phyloP scores from a whole-genome alignment of 2,329 filamentous ascomycete genomes.

The Whalleya microplaca region DNA sequence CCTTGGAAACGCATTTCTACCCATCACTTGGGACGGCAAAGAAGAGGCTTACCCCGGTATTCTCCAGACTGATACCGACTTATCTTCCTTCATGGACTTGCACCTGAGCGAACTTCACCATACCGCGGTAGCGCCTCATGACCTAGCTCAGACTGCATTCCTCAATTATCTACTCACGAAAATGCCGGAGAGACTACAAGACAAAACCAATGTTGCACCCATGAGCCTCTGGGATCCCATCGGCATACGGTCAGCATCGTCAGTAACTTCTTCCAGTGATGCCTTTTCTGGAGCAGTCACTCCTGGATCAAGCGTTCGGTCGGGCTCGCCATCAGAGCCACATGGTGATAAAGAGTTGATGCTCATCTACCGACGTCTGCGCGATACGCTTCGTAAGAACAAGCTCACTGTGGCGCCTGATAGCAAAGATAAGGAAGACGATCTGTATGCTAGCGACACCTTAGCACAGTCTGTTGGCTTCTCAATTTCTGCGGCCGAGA shows the following conservation, averaged over 20 bases:
- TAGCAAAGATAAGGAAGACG: slow-evolving; percentile 41
- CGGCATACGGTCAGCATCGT: slow-evolving; percentile 37
- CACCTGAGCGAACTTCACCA: slow-evolving; percentile 48
- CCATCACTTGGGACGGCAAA: slow-evolving; percentile 92
- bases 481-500: slow-evolving; percentile 87
- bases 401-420: slow-evolving; percentile 42
- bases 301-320: slow-evolving; percentile 41
- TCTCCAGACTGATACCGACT: slow-evolving; percentile 62
- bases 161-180: slow-evolving; percentile 42
- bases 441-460: slow-evolving; percentile 59
- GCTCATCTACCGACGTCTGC: slow-evolving; percentile 62
- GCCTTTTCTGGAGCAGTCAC: slow-evolving; percentile 45
- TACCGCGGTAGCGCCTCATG: slow-evolving; percentile 32
- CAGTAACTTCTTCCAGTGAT: slow-evolving; percentile 48
- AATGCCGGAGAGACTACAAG: slow-evolving; percentile 46
- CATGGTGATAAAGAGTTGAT: slow-evolving; percentile 57
- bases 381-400: slow-evolving; percentile 62
- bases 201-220: slow-evolving; percentile 37
- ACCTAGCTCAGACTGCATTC: slow-evolving; percentile 42
- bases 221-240: slow-evolving; percentile 50
- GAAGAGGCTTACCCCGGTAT: slow-evolving; percentile 80
- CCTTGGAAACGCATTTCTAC: slow-evolving; percentile 90
- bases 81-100: slow-evolving; percentile 70
- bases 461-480: slow-evolving; percentile 73
- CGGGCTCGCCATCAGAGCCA: slow-evolving; percentile 39